Evolutionary conservation across 768 basidiomycete genomes (phyloP), one percentile per base, ranked within the genome.

Genomic region (Trametes cingulata): DNA sequence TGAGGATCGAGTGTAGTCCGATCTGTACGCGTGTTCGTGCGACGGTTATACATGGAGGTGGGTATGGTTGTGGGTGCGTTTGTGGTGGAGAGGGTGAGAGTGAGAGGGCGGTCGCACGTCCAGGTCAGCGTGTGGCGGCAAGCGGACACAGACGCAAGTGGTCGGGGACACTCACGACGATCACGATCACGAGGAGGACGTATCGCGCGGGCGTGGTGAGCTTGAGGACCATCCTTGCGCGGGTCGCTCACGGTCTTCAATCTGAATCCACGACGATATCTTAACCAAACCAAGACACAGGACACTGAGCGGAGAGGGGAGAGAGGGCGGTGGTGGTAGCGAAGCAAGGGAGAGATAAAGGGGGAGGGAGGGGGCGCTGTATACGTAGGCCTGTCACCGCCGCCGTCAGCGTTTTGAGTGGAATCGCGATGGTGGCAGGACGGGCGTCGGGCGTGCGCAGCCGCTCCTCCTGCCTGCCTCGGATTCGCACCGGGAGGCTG

Each of bases 1-100:
- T 84, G 52, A 88, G 78, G 60, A 88, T 84, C 61, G 83, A 86
- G 68, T 90, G 86, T 33, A 77, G 54, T 35, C 63, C 68, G 42
- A 73, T 41, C 75, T 75, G 55, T n/a, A n/a, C n/a, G n/a, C n/a
- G n/a, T n/a, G n/a, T n/a, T n/a, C n/a, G n/a, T n/a, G n/a, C n/a
- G n/a, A n/a, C n/a, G n/a, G n/a, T n/a, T n/a, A n/a, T n/a, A n/a
- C n/a, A n/a, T n/a, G n/a, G n/a, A n/a, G n/a, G n/a, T n/a, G n/a
- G n/a, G n/a, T n/a, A n/a, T n/a, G n/a, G n/a, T n/a, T n/a, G n/a
- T n/a, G n/a, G n/a, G n/a, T n/a, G 19, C 48, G 54, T 27, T 19
- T 33, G 33, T 42, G 45, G 40, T 17, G 14, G 20, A 19, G n/a
- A 15, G 29, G 10, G 10, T 33, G 10, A 10, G 29, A 33, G 29